A percentile compares a stretch with the other conserved stretches of the same genome.
Conservation (phyloP, 1,284 basidiomycete genomes). For the Cryptococcus floricola region DNA sequence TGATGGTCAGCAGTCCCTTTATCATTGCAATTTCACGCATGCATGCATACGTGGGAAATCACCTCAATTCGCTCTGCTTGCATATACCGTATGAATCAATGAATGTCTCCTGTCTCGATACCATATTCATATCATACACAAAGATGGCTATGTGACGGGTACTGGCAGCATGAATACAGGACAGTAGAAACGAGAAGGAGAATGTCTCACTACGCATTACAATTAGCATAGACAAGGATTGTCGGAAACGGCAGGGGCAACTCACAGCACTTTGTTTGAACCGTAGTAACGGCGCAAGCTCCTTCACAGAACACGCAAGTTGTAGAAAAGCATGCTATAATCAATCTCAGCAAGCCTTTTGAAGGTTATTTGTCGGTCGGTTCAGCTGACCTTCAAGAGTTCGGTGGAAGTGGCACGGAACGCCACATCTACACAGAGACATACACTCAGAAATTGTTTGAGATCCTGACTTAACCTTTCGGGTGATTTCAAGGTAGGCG, state of each 20-base stretch:
- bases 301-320: conserved; percentile 30
- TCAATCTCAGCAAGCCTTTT: background rate
- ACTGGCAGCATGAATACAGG: background rate
- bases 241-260: background rate
- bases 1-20: no score
- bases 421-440: conserved; percentile 93
- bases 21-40: no score
- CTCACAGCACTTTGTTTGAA: conserved; percentile 38
- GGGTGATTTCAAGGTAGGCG: conserved; percentile 93
- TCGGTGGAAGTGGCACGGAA: conserved; percentile 92
- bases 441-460: conserved; percentile 93
- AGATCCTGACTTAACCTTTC: conserved; percentile 87
- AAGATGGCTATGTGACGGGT: background rate
- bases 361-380: background rate
- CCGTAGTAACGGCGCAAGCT: conserved; percentile 36
- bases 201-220: background rate
- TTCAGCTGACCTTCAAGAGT: conserved; percentile 68
- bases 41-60: no score
- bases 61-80: no score
- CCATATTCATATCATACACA: background rate
- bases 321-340: conserved; percentile 43
- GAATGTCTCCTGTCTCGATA: no score
- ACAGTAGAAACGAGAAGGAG: background rate
- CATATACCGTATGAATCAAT: no score
- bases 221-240: background rate